Conservation (phyloP, 2,329 filamentous ascomycete genomes). For the Periglandula ipomoeae region DNA sequence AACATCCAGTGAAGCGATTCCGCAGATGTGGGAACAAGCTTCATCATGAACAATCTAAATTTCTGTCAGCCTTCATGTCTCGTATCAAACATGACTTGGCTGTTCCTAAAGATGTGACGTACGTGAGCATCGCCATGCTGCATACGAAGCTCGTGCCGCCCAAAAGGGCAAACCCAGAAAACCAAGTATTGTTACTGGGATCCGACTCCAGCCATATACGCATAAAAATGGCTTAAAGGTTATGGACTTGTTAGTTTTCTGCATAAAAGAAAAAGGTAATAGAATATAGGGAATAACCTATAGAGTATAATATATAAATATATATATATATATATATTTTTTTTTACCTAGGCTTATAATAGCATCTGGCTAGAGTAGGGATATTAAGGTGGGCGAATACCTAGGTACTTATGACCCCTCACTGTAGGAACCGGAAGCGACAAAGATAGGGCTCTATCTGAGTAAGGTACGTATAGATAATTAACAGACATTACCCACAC, state of each 20-base stretch:
- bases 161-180: not conserved
- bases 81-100: not conserved
- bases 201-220: not conserved
- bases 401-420: too few relatives aligned
- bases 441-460: too few relatives aligned
- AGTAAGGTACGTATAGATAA: too few relatives aligned
- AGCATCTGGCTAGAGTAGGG: too few relatives aligned
- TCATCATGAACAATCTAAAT: not conserved
- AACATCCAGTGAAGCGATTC: not conserved
- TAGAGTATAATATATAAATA: too few relatives aligned
- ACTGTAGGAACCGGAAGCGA: too few relatives aligned
- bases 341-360: too few relatives aligned
- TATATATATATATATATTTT: too few relatives aligned
- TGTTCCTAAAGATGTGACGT: not conserved
- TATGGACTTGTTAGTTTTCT: not conserved
- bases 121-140: slow-evolving; percentile 1
- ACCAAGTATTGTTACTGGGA: not conserved
- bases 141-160: not conserved
- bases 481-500: too few relatives aligned
- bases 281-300: not conserved
- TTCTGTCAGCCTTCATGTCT: not conserved
- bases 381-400: too few relatives aligned
- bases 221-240: not conserved
- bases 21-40: not conserved
- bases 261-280: not conserved